phyloP scores from a whole-genome alignment of 768 basidiomycete genomes.

The Ramaria sp. region DNA sequence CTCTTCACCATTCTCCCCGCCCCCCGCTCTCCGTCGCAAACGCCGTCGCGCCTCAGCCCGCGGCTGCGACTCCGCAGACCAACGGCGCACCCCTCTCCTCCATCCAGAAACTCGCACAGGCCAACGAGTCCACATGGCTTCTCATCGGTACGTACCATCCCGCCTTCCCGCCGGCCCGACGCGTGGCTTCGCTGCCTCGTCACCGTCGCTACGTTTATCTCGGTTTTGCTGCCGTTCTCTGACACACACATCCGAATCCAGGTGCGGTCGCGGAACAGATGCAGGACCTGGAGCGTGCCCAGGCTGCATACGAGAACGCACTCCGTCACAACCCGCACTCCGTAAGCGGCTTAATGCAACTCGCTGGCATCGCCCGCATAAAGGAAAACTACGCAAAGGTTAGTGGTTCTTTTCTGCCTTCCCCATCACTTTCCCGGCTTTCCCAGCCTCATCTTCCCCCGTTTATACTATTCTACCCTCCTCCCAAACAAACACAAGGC shows the following conservation, averaged over 20 bases:
- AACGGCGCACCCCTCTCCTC: conserved; percentile 32
- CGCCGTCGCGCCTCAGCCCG: conserved; percentile 21
- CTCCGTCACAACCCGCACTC: conserved; percentile 92
- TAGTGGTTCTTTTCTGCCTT: conserved; percentile 31
- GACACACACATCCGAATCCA: too few species aligned
- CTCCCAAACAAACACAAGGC: too few species aligned
- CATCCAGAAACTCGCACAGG: conserved; percentile 68
- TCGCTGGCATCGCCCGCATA: conserved; percentile 93
- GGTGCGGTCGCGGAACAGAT: conserved; percentile 94
- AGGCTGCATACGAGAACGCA: conserved; percentile 89
- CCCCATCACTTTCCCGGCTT: too few species aligned
- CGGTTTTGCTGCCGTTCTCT: too few species aligned
- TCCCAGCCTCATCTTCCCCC: not conserved
- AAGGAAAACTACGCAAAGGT: conserved; percentile 92
- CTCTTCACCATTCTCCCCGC: conserved; percentile 13
- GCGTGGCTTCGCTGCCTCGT: too few species aligned
- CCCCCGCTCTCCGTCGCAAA: conserved; percentile 28
- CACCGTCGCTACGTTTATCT: too few species aligned
- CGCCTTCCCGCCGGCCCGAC: too few species aligned
- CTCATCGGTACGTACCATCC: conserved; percentile 56
- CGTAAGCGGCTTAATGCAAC: conserved; percentile 81
- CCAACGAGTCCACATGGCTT: conserved; percentile 94
- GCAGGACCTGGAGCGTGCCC: conserved; percentile 86
- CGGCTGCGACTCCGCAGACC: conserved; percentile 23
- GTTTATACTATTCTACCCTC: too few species aligned